A percentile compares a stretch with the other conserved stretches of the same genome.
Conservation (phyloP, 1,284 basidiomycete species). For the Agaricales sp. region DNA sequence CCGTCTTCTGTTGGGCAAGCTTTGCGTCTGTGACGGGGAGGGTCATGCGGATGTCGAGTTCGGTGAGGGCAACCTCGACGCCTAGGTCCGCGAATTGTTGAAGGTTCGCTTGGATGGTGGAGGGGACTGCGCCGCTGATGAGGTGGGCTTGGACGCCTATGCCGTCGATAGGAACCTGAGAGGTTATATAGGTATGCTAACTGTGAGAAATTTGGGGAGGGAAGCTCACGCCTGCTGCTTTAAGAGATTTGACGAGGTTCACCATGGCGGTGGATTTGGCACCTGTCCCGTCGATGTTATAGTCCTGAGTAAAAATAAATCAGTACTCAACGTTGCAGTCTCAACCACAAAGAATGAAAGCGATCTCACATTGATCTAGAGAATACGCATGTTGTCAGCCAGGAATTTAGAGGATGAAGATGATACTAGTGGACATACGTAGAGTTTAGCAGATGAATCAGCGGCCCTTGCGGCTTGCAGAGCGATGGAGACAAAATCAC, state of each 20-base stretch:
- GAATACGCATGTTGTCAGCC: slow-evolving; percentile 4
- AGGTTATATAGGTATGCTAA: background rate
- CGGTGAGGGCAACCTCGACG: slow-evolving; percentile 48
- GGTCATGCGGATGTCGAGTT: slow-evolving; percentile 49
- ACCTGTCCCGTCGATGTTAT: slow-evolving; percentile 40
- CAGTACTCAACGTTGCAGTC: slow-evolving; percentile 8
- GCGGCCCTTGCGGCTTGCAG: slow-evolving; percentile 29
- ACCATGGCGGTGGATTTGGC: slow-evolving; percentile 42
- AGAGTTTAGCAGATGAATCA: slow-evolving; percentile 31
- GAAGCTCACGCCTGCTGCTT: slow-evolving; percentile 21
- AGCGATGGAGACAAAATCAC: slow-evolving; percentile 27
- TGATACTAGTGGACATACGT: slow-evolving; percentile 16
- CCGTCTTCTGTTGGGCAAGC: slow-evolving; percentile 39
- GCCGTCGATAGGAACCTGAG: slow-evolving; percentile 39
- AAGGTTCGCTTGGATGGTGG: slow-evolving; percentile 31
- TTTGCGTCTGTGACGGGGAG: slow-evolving; percentile 36
- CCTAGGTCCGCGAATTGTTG: slow-evolving; percentile 40
- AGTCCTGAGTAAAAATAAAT: slow-evolving; percentile 28
- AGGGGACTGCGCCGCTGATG: slow-evolving; percentile 38
- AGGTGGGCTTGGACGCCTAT: slow-evolving; percentile 46
- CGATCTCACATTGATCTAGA: slow-evolving; percentile 18
- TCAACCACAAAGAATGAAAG: background rate
- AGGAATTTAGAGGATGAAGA: background rate
- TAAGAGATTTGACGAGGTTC: slow-evolving; percentile 37
- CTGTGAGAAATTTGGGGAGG: background rate